Evolutionary conservation across 2,329 filamentous ascomycete species (phyloP).

Genomic region (Parastagonospora avenae): DNA sequence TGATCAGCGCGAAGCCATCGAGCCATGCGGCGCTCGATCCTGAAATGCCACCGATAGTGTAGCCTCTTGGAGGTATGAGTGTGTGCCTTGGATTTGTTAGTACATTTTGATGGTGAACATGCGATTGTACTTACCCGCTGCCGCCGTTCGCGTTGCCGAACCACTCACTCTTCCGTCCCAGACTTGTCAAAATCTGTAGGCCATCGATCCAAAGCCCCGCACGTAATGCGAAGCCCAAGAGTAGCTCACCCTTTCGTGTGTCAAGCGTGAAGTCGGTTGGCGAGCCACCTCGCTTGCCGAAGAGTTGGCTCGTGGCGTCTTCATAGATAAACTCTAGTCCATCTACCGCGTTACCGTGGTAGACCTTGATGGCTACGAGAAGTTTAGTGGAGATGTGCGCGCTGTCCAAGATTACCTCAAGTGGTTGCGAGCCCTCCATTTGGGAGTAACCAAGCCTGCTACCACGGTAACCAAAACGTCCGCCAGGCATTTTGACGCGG

Average conservation of each 20-base stretch:
- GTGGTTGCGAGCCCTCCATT: slow-evolving; percentile 70
- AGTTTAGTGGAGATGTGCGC: slow-evolving; percentile 69
- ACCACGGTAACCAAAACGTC: slow-evolving; percentile 76
- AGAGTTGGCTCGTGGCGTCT: slow-evolving; percentile 80
- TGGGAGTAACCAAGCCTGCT: slow-evolving; percentile 74
- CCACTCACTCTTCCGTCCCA: slow-evolving; percentile 82
- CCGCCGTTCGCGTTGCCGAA: slow-evolving; percentile 84
- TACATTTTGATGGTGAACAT: slow-evolving; percentile 5
- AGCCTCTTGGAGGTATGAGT: slow-evolving; percentile 86
- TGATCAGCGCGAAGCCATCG: slow-evolving; percentile 83
- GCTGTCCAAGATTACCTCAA: slow-evolving; percentile 77
- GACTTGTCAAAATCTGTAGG: slow-evolving; percentile 85
- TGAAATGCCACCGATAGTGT: slow-evolving; percentile 84
- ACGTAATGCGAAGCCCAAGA: slow-evolving; percentile 84
- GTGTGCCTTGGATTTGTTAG: slow-evolving; percentile 67
- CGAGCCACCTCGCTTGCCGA: slow-evolving; percentile 79
- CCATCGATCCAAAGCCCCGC: slow-evolving; percentile 85
- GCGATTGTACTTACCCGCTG: slow-evolving; percentile 69
- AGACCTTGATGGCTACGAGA: slow-evolving; percentile 75
- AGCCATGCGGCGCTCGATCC: slow-evolving; percentile 82
- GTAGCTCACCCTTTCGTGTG: slow-evolving; percentile 79
- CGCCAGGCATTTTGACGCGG: slow-evolving; percentile 74
- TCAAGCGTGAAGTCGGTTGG: slow-evolving; percentile 79
- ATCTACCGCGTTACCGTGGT: slow-evolving; percentile 76
- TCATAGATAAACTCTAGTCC: slow-evolving; percentile 94